phyloP scores from a whole-genome alignment of 345 rosid genomes.

The Euphorbia peplus region DNA sequence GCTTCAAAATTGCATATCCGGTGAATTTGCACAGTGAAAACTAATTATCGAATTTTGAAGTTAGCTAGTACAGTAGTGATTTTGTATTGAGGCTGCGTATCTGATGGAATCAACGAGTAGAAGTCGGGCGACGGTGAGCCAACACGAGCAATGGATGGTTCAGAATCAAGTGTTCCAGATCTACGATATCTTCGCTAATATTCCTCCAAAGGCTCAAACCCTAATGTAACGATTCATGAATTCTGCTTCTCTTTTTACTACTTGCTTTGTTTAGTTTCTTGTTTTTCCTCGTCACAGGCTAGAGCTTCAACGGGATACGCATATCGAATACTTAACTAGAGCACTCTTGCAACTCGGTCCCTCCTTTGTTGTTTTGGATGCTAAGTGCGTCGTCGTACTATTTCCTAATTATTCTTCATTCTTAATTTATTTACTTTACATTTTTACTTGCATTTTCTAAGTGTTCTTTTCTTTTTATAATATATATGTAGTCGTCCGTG shows the following conservation, averaged over 20 bases:
- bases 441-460: neutral
- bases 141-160: conserved; percentile 64
- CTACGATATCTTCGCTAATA: conserved; percentile 42
- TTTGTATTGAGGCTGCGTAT: too few relatives aligned
- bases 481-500: conserved; percentile 69
- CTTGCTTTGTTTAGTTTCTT: neutral
- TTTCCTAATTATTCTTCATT: neutral
- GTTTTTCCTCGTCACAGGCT: conserved; percentile 40
- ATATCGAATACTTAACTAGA: conserved; percentile 58
- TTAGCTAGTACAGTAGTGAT: too few relatives aligned
- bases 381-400: conserved; percentile 72
- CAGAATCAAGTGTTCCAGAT: conserved; percentile 54
- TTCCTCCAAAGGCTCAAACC: conserved; percentile 46
- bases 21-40: neutral
- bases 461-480: neutral
- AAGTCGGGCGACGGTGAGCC: conserved; percentile 45
- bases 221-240: conserved; percentile 34
- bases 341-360: conserved; percentile 65
- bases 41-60: neutral
- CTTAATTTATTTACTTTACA: neutral
- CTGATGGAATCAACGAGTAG: neutral
- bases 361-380: conserved; percentile 63
- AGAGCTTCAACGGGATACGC: conserved; percentile 79
- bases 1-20: neutral
- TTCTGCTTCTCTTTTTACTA: neutral